Conservation (phyloP, 345 rosid species). For the Aurinia saxatilis region DNA sequence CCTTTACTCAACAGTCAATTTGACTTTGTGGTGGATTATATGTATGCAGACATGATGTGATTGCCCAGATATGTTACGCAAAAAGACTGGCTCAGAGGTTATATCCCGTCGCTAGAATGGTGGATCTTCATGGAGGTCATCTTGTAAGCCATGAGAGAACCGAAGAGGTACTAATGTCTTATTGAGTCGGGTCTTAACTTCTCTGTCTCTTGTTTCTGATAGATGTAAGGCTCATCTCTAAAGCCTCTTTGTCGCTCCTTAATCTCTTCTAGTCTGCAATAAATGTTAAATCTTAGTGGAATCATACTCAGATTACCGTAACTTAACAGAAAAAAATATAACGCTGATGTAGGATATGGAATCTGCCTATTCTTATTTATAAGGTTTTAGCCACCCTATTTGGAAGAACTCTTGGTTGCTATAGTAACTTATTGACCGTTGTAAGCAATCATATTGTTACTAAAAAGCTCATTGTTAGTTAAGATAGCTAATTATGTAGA, state of each 20-base stretch:
- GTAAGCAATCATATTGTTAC: not conserved
- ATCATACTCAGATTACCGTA: not conserved
- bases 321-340: not conserved
- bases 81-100: conserved; percentile 78
- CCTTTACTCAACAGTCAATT: not conserved
- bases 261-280: not conserved
- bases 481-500: not conserved
- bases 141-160: conserved; percentile 89
- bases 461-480: not conserved
- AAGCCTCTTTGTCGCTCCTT: not conserved
- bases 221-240: not conserved
- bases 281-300: not conserved
- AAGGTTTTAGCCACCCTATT: not conserved
- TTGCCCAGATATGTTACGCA: conserved; percentile 84
- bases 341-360: no score
- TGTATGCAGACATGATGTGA: conserved; percentile 67
- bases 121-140: conserved; percentile 97
- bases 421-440: not conserved
- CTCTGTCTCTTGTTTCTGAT: not conserved
- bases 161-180: conserved; percentile 55
- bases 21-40: conserved; percentile 13
- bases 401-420: not conserved
- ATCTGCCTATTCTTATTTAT: not conserved
- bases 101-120: conserved; percentile 79
- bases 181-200: not conserved